Conservation (phyloP, 139 green algal species). For the Chlamydomonas schloesseri region DNA sequence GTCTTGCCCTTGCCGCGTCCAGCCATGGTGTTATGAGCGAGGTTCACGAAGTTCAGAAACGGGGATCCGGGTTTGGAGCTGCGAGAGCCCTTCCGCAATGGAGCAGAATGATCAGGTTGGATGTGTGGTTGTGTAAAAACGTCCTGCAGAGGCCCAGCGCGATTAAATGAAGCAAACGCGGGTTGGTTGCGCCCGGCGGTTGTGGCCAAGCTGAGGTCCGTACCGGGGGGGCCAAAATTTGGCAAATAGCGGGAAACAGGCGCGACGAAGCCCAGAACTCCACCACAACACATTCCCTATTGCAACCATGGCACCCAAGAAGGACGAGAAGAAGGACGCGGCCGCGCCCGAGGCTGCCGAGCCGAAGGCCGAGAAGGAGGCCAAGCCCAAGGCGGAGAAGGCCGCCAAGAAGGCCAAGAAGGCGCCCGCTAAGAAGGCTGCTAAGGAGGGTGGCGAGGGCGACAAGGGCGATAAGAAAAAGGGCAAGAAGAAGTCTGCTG, state of each 20-base stretch:
- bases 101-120: too few relatives aligned
- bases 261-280: too few relatives aligned
- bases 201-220: too few relatives aligned
- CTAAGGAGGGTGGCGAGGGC: not conserved
- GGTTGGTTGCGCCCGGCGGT: too few relatives aligned
- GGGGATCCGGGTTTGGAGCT: not conserved
- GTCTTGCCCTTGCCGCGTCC: conserved; percentile 26
- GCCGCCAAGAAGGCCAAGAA: conserved; percentile 10
- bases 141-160: too few relatives aligned
- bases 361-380: not conserved
- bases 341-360: conserved; percentile 10
- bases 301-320: conserved; percentile 7
- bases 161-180: too few relatives aligned
- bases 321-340: conserved; percentile 7
- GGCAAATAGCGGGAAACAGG: not conserved
- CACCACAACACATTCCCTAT: not conserved
- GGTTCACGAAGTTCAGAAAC: not conserved
- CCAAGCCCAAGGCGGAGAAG: conserved; percentile 28
- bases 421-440: conserved; percentile 13
- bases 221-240: not conserved
- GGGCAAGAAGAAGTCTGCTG: conserved; percentile 18
- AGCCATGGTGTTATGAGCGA: not conserved
- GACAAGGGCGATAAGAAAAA: not conserved
- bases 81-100: not conserved
- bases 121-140: too few relatives aligned